phyloP scores from a whole-genome alignment of 2,329 filamentous ascomycete genomes.

The Cladosporium phlei region DNA sequence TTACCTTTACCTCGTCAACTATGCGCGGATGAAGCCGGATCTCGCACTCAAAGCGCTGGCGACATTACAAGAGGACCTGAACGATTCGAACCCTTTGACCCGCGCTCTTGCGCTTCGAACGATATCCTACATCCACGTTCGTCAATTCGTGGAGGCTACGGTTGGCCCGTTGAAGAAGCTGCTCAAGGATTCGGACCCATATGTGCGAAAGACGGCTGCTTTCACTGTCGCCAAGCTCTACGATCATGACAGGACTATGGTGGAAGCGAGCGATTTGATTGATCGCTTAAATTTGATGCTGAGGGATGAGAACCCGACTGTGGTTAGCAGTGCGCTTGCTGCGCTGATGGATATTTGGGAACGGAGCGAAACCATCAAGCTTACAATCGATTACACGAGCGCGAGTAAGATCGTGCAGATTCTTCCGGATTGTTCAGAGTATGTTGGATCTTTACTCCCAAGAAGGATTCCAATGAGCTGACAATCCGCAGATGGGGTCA shows the following conservation, averaged over 20 bases:
- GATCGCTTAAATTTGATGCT: constrained; percentile 84
- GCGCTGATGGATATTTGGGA: constrained; percentile 98
- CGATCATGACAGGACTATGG: constrained; percentile 86
- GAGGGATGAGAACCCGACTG: constrained; percentile 93
- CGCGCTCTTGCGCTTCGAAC: constrained; percentile 88
- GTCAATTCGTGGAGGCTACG: constrained; percentile 89
- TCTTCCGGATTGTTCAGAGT: constrained; percentile 94
- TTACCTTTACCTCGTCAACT: constrained; percentile 96
- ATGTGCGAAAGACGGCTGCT: constrained; percentile 94
- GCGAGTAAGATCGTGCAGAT: constrained; percentile 98
- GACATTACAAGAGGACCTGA: constrained; percentile 86
- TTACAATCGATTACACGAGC: constrained; percentile 96
- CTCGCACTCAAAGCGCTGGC: constrained; percentile 90
- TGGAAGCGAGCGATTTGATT: constrained; percentile 87
- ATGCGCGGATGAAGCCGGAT: constrained; percentile 88
- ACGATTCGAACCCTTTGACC: constrained; percentile 86
- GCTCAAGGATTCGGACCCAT: constrained; percentile 82
- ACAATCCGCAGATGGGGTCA: constrained; percentile 77
- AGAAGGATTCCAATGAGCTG: background rate
- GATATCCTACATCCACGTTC: constrained; percentile 95
- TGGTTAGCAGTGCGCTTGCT: constrained; percentile 89
- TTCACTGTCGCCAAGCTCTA: constrained; percentile 97
- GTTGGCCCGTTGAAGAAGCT: constrained; percentile 77
- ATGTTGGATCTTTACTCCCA: constrained; percentile 35
- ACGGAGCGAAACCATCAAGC: constrained; percentile 90